phyloP scores from a whole-genome alignment of 2,329 filamentous ascomycete species.

The Cytospora chrysosperma region DNA sequence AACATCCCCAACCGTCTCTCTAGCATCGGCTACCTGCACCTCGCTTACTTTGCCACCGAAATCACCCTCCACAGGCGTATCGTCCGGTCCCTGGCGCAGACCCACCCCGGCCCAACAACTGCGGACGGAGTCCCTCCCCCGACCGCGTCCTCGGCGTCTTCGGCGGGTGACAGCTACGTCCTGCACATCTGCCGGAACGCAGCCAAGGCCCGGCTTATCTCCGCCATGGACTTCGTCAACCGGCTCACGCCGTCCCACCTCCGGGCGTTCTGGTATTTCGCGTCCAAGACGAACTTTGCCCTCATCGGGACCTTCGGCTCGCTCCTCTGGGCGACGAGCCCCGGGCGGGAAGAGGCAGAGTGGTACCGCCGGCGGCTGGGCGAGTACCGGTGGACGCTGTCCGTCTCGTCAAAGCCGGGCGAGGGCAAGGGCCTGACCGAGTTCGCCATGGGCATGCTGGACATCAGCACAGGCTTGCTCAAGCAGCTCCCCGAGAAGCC shows the following conservation, averaged over 20 bases:
- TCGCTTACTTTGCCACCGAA: conserved; percentile 91
- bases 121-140: conserved; percentile 27
- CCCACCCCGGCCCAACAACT: conserved; percentile 31
- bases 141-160: conserved; percentile 22
- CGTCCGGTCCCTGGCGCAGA: conserved; percentile 70
- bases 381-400: conserved; percentile 93
- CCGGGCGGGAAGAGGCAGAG: conserved; percentile 82
- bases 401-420: conserved; percentile 75
- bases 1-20: conserved; percentile 48
- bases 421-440: conserved; percentile 58
- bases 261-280: conserved; percentile 90
- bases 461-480: conserved; percentile 67
- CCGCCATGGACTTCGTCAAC: conserved; percentile 96
- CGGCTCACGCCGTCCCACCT: conserved; percentile 83
- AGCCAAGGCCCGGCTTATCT: conserved; percentile 90
- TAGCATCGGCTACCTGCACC: conserved; percentile 75
- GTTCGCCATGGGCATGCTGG: conserved; percentile 76
- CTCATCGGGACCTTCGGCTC: conserved; percentile 93
- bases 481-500: conserved; percentile 72
- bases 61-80: conserved; percentile 91
- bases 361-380: conserved; percentile 84
- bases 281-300: conserved; percentile 86
- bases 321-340: conserved; percentile 84
- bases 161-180: conserved; percentile 71
- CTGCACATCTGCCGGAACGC: conserved; percentile 91